Percentiles rank a stretch among this genome's conserved stretches.
Evolutionary conservation across 179 eudicot genomes (phyloP).

Genomic region (Beta lomatogona): DNA sequence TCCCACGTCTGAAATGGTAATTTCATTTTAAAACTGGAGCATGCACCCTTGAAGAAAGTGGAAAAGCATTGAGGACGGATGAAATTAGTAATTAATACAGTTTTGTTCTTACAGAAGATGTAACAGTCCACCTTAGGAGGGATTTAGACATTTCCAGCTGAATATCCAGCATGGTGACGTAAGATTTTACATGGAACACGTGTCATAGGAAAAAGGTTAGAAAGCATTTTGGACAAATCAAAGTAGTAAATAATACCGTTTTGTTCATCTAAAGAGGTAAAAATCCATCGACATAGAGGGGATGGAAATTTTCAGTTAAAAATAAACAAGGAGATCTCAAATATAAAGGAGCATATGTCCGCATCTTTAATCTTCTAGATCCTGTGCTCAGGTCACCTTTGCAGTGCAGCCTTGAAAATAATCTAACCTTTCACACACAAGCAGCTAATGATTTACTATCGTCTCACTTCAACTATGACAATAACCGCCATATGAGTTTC

Average conservation of each 20-base stretch:
- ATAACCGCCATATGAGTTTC: neutral
- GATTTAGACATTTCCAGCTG: too few relatives aligned
- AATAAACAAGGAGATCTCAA: neutral
- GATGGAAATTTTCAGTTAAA: neutral
- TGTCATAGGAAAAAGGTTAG: too few relatives aligned
- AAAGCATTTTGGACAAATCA: too few relatives aligned
- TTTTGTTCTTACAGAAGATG: neutral
- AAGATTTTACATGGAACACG: too few relatives aligned
- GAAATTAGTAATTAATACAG: neutral
- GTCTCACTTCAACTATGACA: neutral
- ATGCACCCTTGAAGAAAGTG: neutral
- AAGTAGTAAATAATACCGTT: too few relatives aligned
- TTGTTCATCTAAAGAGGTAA: neutral
- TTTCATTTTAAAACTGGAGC: neutral
- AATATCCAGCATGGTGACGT: too few relatives aligned
- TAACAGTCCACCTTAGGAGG: too few relatives aligned
- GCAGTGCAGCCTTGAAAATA: neutral
- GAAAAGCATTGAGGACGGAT: neutral
- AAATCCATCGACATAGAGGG: neutral
- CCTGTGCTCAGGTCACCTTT: neutral
- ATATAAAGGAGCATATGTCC: neutral
- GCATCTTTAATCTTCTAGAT: neutral
- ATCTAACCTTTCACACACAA: conserved; percentile 5
- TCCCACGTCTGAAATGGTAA: too few relatives aligned
- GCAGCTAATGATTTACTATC: too few relatives aligned